Conservation (phyloP, 2,329 filamentous ascomycete genomes). For the Nigrograna mackinnonii region DNA sequence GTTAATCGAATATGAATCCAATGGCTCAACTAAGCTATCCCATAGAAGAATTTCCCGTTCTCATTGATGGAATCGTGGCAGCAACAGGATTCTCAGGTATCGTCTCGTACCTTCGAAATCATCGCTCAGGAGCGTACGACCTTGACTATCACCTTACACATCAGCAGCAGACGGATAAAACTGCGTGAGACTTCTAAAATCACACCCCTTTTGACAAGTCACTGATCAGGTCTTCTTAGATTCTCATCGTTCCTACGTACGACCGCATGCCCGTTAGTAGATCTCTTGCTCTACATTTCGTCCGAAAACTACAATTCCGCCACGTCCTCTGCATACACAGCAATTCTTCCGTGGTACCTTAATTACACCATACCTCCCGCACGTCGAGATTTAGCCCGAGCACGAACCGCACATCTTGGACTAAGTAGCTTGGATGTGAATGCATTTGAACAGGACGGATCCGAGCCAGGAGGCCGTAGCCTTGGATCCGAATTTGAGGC, state of each 20-base stretch:
- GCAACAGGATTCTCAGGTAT: slow-evolving; percentile 66
- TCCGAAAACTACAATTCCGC: slow-evolving; percentile 80
- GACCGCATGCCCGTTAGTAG: slow-evolving; percentile 76
- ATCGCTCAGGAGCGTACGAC: slow-evolving; percentile 25
- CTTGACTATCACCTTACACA: slow-evolving; percentile 31
- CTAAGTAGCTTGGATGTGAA: slow-evolving; percentile 51
- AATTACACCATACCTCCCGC: slow-evolving; percentile 83
- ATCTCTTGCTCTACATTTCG: slow-evolving; percentile 88
- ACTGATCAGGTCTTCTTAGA: slow-evolving; percentile 16
- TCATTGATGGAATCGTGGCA: slow-evolving; percentile 60
- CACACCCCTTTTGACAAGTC: neutral
- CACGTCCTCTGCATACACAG: slow-evolving; percentile 80
- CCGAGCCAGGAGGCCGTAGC: slow-evolving; percentile 30
- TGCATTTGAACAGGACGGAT: slow-evolving; percentile 39
- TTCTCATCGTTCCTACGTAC: slow-evolving; percentile 71
- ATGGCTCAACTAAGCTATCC: too few species aligned
- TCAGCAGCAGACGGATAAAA: slow-evolving; percentile 46
- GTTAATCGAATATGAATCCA: too few species aligned
- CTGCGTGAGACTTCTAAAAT: slow-evolving; percentile 28
- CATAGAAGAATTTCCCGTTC: slow-evolving; percentile 59
- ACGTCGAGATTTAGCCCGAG: slow-evolving; percentile 70
- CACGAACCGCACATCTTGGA: slow-evolving; percentile 62
- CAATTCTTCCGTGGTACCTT: slow-evolving; percentile 80
- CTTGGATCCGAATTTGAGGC: slow-evolving; percentile 39
- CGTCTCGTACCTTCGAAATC: slow-evolving; percentile 56